Evolutionary conservation across 2,329 filamentous ascomycete species (phyloP).

Genomic region (Trichothecium sympodiale): DNA sequence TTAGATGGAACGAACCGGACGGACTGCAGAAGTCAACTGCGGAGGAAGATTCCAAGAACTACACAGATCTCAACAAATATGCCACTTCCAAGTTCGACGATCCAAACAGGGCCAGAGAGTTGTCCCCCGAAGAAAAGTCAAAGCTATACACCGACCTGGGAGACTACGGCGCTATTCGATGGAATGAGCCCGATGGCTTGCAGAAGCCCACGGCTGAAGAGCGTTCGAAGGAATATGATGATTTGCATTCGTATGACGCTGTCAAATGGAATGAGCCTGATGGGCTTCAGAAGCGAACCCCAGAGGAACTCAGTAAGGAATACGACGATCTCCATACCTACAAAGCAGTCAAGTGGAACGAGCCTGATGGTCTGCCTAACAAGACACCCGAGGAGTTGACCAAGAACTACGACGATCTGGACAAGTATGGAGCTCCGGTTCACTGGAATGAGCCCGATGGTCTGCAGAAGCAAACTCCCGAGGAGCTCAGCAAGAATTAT

Average conservation of each 20-base stretch:
- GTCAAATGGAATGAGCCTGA: slow-evolving; percentile 15
- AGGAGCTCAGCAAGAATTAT: slow-evolving; percentile 22
- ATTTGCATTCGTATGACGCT: slow-evolving; percentile 27
- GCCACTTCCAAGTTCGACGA: slow-evolving; percentile 11
- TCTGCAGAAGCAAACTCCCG: slow-evolving; percentile 10
- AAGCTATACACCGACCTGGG: slow-evolving; percentile 19
- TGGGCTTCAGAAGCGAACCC: slow-evolving; percentile 9
- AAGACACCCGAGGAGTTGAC: slow-evolving; percentile 12
- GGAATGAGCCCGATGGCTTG: slow-evolving; percentile 12
- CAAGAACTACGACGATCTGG: slow-evolving; percentile 21
- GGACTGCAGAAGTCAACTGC: slow-evolving; percentile 11
- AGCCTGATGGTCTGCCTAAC: slow-evolving; percentile 12
- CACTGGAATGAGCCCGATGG: slow-evolving; percentile 16
- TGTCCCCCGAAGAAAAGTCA: slow-evolving; percentile 20
- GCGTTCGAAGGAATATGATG: slow-evolving; percentile 23
- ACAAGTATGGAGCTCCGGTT: slow-evolving; percentile 14
- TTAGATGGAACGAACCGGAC: slow-evolving; percentile 15
- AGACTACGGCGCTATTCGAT: slow-evolving; percentile 15
- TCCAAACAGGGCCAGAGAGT: slow-evolving; percentile 5
- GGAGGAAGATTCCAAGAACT: slow-evolving; percentile 14
- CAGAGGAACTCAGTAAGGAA: slow-evolving; percentile 20
- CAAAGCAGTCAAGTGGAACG: slow-evolving; percentile 15
- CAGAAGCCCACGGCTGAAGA: slow-evolving; percentile 12
- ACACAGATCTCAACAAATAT: slow-evolving; percentile 22
- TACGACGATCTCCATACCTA: slow-evolving; percentile 20